Percentiles rank a stretch among this genome's conserved stretches.
These are phyloP conservation scores for Closterium sp. DNA, from an alignment of 139 green algal species.

Conservation along the genomic window DNA sequence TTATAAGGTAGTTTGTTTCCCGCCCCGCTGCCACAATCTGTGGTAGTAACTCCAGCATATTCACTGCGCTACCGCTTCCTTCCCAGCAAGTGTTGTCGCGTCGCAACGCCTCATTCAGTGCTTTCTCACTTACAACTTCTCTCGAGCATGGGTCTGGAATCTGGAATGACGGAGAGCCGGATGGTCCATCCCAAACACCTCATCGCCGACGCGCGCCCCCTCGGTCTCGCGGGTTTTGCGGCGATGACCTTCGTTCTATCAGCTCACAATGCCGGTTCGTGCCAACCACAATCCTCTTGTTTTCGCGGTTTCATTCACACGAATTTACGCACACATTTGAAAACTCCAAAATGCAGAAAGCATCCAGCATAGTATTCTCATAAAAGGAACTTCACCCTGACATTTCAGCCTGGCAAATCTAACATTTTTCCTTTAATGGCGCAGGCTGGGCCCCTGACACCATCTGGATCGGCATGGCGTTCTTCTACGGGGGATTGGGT, in stretches of 20 bases:
- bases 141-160: not conserved
- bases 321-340: not conserved
- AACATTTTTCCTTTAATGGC: not conserved
- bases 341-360: not conserved
- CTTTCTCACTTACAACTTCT: not conserved
- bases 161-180: not conserved
- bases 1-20: not conserved
- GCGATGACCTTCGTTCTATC: not conserved
- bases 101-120: not conserved
- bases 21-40: not conserved
- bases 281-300: not conserved
- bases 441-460: slow-evolving; percentile 11
- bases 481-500: slow-evolving; percentile 39
- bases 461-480: slow-evolving; percentile 21
- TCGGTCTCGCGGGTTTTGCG: not conserved
- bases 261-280: not conserved
- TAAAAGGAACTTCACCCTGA: not conserved
- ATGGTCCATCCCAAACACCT: not conserved
- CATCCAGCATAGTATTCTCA: too few species aligned
- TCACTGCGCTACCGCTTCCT: not conserved
- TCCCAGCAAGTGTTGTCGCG: not conserved
- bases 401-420: not conserved
- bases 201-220: not conserved
- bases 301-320: not conserved
- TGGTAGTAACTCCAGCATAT: not conserved